Conservation (phyloP, 2,329 filamentous ascomycete genomes). For the Pseudofabraea citricarpa region DNA sequence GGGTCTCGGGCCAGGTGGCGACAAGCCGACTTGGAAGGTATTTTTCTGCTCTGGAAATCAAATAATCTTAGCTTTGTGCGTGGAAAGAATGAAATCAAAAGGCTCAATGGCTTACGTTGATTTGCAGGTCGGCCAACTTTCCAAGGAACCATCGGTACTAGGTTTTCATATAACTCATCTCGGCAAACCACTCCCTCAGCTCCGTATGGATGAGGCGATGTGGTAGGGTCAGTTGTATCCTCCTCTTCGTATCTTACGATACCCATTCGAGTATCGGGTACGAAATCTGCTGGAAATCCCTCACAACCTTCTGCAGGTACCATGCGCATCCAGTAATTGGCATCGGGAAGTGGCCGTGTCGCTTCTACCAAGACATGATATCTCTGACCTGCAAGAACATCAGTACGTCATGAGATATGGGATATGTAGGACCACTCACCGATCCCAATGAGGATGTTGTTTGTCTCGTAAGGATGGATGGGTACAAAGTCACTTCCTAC, state of each 20-base stretch:
- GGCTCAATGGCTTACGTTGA: neutral
- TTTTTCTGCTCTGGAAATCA: no score
- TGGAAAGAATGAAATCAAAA: neutral
- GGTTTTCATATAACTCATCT: neutral
- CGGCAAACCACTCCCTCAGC: neutral
- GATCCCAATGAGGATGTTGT: conserved; percentile 33
- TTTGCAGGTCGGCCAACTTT: neutral
- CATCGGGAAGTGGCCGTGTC: conserved; percentile 25
- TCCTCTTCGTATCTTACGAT: neutral
- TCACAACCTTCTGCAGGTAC: conserved; percentile 5
- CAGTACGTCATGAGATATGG: conserved; percentile 36
- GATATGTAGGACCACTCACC: conserved; percentile 17
- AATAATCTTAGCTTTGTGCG: neutral
- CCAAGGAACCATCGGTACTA: neutral
- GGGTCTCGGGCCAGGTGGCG: neutral
- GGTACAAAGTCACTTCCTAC: conserved; percentile 55
- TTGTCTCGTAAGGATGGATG: conserved; percentile 45
- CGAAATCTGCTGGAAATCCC: neutral
- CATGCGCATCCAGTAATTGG: conserved; percentile 49
- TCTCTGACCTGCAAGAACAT: conserved; percentile 39
- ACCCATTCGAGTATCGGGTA: neutral
- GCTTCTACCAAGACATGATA: conserved; percentile 39
- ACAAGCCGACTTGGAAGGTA: neutral
- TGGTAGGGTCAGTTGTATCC: neutral
- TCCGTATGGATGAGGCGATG: neutral